These are phyloP conservation scores for Leishmania amazonensis DNA, from an alignment of 208 protist species.

Conservation along the genomic window DNA sequence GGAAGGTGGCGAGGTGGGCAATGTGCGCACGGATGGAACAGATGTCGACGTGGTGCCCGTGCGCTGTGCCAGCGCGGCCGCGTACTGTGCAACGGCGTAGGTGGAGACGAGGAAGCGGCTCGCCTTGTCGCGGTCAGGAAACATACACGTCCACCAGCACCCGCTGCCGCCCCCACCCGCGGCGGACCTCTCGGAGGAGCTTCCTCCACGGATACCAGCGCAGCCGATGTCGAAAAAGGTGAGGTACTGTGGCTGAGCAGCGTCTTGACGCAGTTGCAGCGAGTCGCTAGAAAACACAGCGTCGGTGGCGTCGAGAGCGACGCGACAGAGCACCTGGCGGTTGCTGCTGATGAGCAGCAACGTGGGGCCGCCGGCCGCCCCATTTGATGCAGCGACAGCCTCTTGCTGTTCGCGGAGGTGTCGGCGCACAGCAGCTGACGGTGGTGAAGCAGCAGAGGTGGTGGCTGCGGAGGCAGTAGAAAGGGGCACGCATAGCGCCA, in stretches of 20 bases:
- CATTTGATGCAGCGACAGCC: not conserved
- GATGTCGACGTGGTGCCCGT: conserved; percentile 1
- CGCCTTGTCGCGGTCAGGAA: conserved; percentile 27
- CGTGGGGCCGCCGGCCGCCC: not conserved
- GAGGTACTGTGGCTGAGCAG: conserved; percentile 21
- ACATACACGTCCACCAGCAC: conserved; percentile 40
- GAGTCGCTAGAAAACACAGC: conserved; percentile 2
- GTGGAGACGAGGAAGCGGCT: conserved; percentile 47
- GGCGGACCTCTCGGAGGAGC: not conserved
- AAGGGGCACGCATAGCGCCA: conserved; percentile 57
- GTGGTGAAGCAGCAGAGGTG: not conserved
- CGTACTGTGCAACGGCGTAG: conserved; percentile 43
- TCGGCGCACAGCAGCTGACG: conserved; percentile 6
- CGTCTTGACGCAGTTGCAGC: conserved; percentile 23
- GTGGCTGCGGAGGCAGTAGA: conserved; percentile 12
- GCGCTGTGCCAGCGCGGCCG: conserved; percentile 11
- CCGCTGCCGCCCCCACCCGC: not conserved
- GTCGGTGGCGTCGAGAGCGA: conserved; percentile 20
- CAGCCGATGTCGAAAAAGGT: conserved; percentile 7
- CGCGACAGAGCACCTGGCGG: conserved; percentile 23
- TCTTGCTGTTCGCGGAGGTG: conserved; percentile 3
- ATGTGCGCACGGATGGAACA: conserved; percentile 21
- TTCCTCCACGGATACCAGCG: not conserved
- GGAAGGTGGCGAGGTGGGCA: not conserved
- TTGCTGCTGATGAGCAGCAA: conserved; percentile 27